Conservation (phyloP, 2,329 filamentous ascomycete species). For the Torrubiella hemipterigena region DNA sequence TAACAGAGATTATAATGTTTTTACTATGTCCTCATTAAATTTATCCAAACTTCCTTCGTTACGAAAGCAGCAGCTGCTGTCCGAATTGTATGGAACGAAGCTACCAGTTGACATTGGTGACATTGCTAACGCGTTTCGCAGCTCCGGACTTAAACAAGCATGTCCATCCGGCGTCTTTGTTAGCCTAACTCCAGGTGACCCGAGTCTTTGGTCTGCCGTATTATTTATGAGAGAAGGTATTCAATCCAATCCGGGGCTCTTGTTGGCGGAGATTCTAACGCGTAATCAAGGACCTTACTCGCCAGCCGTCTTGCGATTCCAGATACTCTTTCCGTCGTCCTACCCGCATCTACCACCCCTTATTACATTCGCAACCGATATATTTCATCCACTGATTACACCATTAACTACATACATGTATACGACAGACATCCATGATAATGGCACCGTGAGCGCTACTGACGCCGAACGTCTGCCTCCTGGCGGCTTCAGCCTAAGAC, state of each 20-base stretch:
- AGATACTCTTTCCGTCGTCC: slow-evolving; percentile 71
- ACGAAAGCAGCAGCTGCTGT: slow-evolving; percentile 63
- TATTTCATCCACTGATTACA: slow-evolving; percentile 89
- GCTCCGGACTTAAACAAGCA: slow-evolving; percentile 67
- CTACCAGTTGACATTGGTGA: too few species aligned
- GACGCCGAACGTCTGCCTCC: slow-evolving; percentile 77
- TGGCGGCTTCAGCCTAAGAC: slow-evolving; percentile 78
- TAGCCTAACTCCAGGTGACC: slow-evolving; percentile 69
- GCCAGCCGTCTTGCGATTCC: slow-evolving; percentile 76
- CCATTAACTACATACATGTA: slow-evolving; percentile 93
- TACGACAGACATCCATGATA: slow-evolving; percentile 63
- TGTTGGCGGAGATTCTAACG: slow-evolving; percentile 1
- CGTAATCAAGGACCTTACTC: slow-evolving; percentile 64
- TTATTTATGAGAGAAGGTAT: slow-evolving; percentile 82
- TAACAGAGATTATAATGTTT: neutral
- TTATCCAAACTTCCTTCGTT: slow-evolving; percentile 41
- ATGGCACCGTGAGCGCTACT: slow-evolving; percentile 68
- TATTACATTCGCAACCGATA: slow-evolving; percentile 80
- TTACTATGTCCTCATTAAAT: slow-evolving; percentile 29
- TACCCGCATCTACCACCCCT: slow-evolving; percentile 74
- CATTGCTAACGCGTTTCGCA: slow-evolving; percentile 22
- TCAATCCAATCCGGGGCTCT: slow-evolving; percentile 3
- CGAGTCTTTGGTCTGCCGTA: slow-evolving; percentile 78
- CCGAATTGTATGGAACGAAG: slow-evolving; percentile 59
- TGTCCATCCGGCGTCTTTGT: slow-evolving; percentile 83